These are phyloP conservation scores for Eleusine coracana DNA, from an alignment of 176 grass and related monocot genomes.

Conservation along the genomic window DNA sequence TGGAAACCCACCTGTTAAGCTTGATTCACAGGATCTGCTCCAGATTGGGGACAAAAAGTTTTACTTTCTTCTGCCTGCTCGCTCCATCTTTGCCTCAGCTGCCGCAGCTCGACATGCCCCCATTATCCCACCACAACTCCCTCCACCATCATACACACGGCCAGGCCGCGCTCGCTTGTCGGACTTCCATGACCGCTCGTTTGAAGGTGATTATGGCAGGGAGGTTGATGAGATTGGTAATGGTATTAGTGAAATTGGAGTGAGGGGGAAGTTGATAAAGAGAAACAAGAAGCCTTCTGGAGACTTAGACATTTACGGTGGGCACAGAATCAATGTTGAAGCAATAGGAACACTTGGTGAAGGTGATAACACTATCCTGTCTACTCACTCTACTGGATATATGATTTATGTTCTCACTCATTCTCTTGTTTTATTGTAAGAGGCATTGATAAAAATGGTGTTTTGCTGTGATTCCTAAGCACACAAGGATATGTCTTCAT, in stretches of 20 bases:
- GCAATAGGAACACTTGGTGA: constrained; percentile 53
- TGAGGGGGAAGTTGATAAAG: constrained; percentile 47
- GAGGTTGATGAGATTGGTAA: constrained; percentile 59
- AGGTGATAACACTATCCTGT: constrained; percentile 22
- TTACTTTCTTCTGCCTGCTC: constrained; percentile 79
- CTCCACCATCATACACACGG: constrained; percentile 31
- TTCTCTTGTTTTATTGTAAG: constrained; percentile 29
- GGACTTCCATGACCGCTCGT: constrained; percentile 51
- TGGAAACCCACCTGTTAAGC: constrained; percentile 71
- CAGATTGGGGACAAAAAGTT: constrained; percentile 96
- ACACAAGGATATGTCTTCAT: constrained; percentile 29
- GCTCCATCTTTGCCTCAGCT: constrained; percentile 74
- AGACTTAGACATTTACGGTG: constrained; percentile 53
- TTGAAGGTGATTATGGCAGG: constrained; percentile 52
- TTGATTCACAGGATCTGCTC: constrained; percentile 86
- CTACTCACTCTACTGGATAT: neutral
- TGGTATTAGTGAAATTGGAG: constrained; percentile 36
- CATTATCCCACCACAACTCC: constrained; percentile 42
- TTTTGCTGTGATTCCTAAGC: constrained; percentile 23
- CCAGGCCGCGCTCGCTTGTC: constrained; percentile 54
- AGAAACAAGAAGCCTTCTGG: constrained; percentile 47
- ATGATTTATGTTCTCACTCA: neutral
- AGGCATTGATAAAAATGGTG: constrained; percentile 10
- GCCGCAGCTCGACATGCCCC: constrained; percentile 53
- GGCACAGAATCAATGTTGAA: constrained; percentile 53